phyloP scores from a whole-genome alignment of 2,329 filamentous ascomycete species.

The Orbilia oligospora region DNA sequence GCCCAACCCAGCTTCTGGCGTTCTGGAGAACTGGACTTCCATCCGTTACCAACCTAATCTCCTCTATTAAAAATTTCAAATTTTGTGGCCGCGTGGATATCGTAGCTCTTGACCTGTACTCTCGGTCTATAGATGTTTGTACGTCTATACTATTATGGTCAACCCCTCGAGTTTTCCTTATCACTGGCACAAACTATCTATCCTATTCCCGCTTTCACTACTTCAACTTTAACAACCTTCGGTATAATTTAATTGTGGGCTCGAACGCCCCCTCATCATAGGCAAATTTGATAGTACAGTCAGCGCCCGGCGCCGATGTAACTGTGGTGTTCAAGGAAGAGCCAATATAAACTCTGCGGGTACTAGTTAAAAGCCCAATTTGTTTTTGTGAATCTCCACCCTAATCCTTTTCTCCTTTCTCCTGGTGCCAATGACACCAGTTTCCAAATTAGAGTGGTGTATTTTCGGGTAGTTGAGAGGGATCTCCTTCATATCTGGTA shows the following conservation, averaged over 20 bases:
- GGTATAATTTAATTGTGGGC: conserved; percentile 21
- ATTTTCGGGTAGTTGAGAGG: conserved; percentile 21
- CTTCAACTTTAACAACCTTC: conserved; percentile 1
- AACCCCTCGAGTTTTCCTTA: neutral
- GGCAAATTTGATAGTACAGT: conserved; percentile 32
- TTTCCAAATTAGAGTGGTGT: conserved; percentile 23
- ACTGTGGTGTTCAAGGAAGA: conserved; percentile 20
- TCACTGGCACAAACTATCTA: too few species aligned
- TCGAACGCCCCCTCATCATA: conserved; percentile 32
- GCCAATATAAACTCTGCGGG: conserved; percentile 3
- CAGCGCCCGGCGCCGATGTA: neutral
- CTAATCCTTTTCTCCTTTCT: conserved; percentile 4
- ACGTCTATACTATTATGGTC: neutral
- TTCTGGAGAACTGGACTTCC: too few species aligned
- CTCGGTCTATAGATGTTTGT: too few species aligned
- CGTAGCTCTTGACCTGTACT: too few species aligned
- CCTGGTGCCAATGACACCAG: conserved; percentile 7
- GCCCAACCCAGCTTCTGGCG: too few species aligned
- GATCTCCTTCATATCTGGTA: neutral
- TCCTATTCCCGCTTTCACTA: conserved; percentile 9
- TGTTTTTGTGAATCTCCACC: conserved; percentile 12
- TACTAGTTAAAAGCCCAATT: conserved; percentile 39
- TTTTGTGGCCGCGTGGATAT: too few species aligned
- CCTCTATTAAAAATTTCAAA: too few species aligned
- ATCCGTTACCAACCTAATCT: too few species aligned